Evolutionary conservation across 2,329 filamentous ascomycete genomes (phyloP), one percentile per base, ranked within the genome.

Genomic region (Mariannaea sp.): DNA sequence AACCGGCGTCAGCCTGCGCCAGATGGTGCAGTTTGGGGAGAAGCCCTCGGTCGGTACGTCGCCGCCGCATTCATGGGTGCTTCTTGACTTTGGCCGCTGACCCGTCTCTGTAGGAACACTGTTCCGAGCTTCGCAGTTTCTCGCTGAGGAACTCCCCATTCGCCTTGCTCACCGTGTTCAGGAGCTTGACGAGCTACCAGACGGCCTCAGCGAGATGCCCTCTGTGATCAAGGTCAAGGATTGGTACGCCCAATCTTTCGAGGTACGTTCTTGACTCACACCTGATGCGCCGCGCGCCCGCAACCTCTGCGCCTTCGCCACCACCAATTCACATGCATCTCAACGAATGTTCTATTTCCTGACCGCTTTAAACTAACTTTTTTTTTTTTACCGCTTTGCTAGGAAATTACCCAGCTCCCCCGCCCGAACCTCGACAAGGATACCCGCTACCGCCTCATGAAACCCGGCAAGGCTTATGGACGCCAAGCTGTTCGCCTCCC

Each of bases 1-100:
- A 57, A 99, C 94, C 12, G 94, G 94, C 68, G 90, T 95, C 67
- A 97, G 92, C 72, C 81, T 99, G 75, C 85, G 94, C 73, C 94
- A 99, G 81, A 99, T 99, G 94, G 93, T 97, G 54, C 93, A 97
- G 74, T 97, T 97, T 73, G 93, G 93, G 70, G 92, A 96, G 78
- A 90, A 86, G 72, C 92, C 93, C 47, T 97, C 92, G 13, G 90
- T 87, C 66, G 91, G 90, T 94, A 79, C 68, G 77, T 96, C 96
- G 74, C 84, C 95, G 52, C 90, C 90, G 64, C 92, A 96, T 95
- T 96, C 68, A 88, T 91, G 41, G n/a, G 79, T 96, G 55, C 92
- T 65, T n/a, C 90, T 96, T 75, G 86, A 90, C 58, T 91, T 96
- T 55, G 17, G 44, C 57, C 46, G 45, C 46, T 51, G 46, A 55